Base-by-base conservation (phyloP, 1,284 basidiomycete species). In the Leccinum pachyderme region DNA sequence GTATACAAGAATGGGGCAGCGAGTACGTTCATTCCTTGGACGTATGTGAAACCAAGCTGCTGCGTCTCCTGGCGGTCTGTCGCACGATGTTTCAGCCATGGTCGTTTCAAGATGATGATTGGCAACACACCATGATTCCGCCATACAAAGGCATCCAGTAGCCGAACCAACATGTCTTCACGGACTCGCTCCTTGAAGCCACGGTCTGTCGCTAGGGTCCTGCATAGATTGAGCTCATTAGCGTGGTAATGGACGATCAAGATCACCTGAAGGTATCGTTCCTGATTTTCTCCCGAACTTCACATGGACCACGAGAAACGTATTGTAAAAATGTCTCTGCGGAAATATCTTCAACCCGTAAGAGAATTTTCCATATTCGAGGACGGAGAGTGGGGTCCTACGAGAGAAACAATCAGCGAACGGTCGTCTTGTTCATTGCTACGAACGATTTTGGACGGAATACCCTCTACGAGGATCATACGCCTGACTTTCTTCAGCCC, bases 21-120 rank as follows among this genome's bases (percentile, higher is more conserved):
- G 31, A 99, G 83, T 37, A 98, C 96, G 71, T 99, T 99, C 95
- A 98, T 98, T 33, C 95, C 95, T 73, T 97, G 95, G 9, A 98
- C 94, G 66, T 98, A 98, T 37, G 90, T 93, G 72, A 97, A 95
- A 7, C 86, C 88, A 18, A 92, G 79, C 52, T 86, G 84, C 9
- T 87, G 80, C 2, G 76, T 77, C 65, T 90, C 86, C 69, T 87
- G 86, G 61, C 83, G 77, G 66, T 91, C 89, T 91, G 61, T 47
- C 18, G 43, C 55, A 22, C 35, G 44, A 59, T 15, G 9, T 29
- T 29, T 29, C 7, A 7, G 7, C 32, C 33, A 27, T 22, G 15
- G 11, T 44, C 27, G 33, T 32, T 43, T 43, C 27, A 15, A 43
- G 18, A 31, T 32, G 27, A 31, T 24, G 5, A 44, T 11, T 22